Evolutionary conservation across 108 stramenopile species (phyloP), one percentile per base, ranked within the genome.

Genomic region (Aurantiochytrium sp.): DNA sequence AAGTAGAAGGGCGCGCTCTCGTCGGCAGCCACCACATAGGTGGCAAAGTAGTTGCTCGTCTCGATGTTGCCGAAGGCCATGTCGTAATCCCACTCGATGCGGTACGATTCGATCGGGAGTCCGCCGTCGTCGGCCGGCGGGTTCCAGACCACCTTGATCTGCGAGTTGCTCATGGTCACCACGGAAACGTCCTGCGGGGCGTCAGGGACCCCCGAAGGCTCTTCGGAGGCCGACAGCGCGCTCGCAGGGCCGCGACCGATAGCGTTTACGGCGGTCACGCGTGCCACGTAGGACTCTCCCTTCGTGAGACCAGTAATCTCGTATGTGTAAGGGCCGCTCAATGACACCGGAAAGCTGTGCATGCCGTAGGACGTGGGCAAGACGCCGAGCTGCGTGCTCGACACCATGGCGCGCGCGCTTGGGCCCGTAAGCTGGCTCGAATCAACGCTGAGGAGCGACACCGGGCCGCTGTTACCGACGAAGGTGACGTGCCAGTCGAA

Each of bases 401-500:
- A 87, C n/a, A 96, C 93, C 68, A 86, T 88, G 19, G 94, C 95
- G 5, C 85, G 52, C 4, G 95, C 95, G 85, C 91, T 92, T 4
- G 95, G 94, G 39, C 96, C 95, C 55, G 90, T 94, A 36, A 96
- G 86, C 41, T 88, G 85, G 3, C 93, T 92, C 85, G 93, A 94
- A 54, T 95, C 93, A 15, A 95, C 90, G 10, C 59, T 87, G 50
- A 96, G 87, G 4, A 92, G 89, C n/a, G 86, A 65, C 15, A 94
- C 55, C 68, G 89, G 53, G 5, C 92, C 93, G 48, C 92, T 39
- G 22, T 91, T 91, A 27, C 91, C 91, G 50, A 91, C 21, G 68
- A 96, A 96, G 5, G 96, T 96, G 31, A 96, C 92, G 45, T 93
- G 87, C 92, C 95, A 96, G 85, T 95, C 94, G 92, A 92, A 93